A percentile compares a stretch with the other conserved stretches of the same genome.
Evolutionary conservation across 2,329 filamentous ascomycete species (phyloP).

Genomic region (Fusarium ambrosium): DNA sequence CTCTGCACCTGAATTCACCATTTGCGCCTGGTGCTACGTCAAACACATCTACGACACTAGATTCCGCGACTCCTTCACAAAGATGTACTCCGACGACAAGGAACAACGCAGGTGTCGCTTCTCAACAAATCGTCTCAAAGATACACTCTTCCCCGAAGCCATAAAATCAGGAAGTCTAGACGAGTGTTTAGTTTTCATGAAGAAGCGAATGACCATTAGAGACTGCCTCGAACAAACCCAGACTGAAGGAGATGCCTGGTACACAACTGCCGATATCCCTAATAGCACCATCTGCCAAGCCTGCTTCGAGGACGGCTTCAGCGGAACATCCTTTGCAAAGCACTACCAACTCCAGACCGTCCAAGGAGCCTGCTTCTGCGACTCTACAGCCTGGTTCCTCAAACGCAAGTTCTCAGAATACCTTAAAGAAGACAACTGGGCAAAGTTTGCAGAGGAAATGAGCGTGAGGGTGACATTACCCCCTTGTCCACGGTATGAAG

Average conservation of each 20-base stretch:
- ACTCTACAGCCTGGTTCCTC: slow-evolving; percentile 50
- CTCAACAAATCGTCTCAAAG: slow-evolving; percentile 48
- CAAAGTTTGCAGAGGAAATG: slow-evolving; percentile 50
- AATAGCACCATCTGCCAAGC: slow-evolving; percentile 53
- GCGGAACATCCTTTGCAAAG: slow-evolving; percentile 45
- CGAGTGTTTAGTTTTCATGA: slow-evolving; percentile 48
- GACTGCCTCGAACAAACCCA: slow-evolving; percentile 32
- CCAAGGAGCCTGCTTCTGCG: slow-evolving; percentile 45
- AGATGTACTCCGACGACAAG: slow-evolving; percentile 37
- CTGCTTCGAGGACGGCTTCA: slow-evolving; percentile 56
- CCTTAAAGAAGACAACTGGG: slow-evolving; percentile 49
- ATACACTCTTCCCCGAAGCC: slow-evolving; percentile 50
- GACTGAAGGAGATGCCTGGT: slow-evolving; percentile 49
- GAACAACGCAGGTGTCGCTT: slow-evolving; percentile 54
- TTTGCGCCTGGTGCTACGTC: slow-evolving; percentile 57
- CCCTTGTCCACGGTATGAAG: slow-evolving; percentile 45
- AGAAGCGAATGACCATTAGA: slow-evolving; percentile 34
- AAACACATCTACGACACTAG: slow-evolving; percentile 52
- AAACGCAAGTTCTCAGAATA: slow-evolving; percentile 47
- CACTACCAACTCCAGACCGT: slow-evolving; percentile 44
- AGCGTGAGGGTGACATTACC: slow-evolving; percentile 45
- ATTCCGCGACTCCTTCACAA: slow-evolving; percentile 48
- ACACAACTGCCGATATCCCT: slow-evolving; percentile 50
- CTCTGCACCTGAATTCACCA: slow-evolving; percentile 47
- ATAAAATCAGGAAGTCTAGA: slow-evolving; percentile 46